Evolutionary conservation across 495 filamentous ascomycete genomes (phyloP), one percentile per base, ranked within the genome.

Genomic region (Letharia lupina): DNA sequence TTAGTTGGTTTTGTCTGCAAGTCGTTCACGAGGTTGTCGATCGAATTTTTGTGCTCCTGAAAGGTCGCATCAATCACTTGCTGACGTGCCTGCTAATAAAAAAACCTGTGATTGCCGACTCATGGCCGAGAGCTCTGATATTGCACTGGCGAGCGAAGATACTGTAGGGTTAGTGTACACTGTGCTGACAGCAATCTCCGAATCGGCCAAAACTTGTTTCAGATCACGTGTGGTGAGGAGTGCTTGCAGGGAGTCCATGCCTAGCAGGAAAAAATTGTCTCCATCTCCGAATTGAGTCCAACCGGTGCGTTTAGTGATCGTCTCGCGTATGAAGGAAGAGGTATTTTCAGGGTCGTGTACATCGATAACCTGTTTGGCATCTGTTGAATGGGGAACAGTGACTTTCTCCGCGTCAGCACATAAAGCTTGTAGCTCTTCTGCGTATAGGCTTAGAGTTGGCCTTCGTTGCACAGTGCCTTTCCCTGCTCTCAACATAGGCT

Each of bases 221-320:
- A 28, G 23, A 28, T 28, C 23, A 28, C 23, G 23, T 28, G 23
- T 28, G 23, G 11, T 42, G 41, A 42, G 41, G 2, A 42, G 41
- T 42, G 66, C 77, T 44, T 81, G 79, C 69, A 86, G 73, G n/a
- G 82, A 86, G 67, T 86, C 82, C 52, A 86, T 75, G 12, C 80
- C 79, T 15, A 69, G 62, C 3, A 74, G 61, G 62, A 84, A 81
- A 62, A 80, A 74, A 23, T 56, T 56, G 63, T 75, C 73, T 9
- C 68, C 70, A 5, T 52, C 28, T 18, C 35, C 39, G 23, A 40
- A 33, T 18, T n/a, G n/a, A 16, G n/a, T 39, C 16, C 39, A 33
- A 23, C 31, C 50, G 5, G 31, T 33, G 31, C n/a, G n/a, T 56
- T 23, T 33, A 15, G 50, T 33, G 31, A 56, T 33, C 50, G 50